Conservation (phyloP, 495 filamentous ascomycete species). For the Astrocystis sublimbata region DNA sequence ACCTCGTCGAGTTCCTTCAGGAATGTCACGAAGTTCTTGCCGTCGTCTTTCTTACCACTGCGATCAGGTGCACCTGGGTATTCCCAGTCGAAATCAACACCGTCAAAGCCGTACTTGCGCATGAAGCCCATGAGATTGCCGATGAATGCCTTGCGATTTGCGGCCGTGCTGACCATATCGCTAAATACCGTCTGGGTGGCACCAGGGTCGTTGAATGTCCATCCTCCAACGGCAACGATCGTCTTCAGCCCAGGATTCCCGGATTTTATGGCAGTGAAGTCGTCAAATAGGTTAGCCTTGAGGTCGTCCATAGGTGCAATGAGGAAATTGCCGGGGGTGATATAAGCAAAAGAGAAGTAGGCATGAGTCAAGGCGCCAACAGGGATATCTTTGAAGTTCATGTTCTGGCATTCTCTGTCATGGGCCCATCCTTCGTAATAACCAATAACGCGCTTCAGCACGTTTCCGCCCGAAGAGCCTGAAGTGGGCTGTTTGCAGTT, state of each 20-base stretch:
- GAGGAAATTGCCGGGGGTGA: constrained; percentile 18
- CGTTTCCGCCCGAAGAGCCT: background rate
- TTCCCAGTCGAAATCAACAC: constrained; percentile 57
- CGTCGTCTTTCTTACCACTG: constrained; percentile 43
- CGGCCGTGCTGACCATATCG: constrained; percentile 28
- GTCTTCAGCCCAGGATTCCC: constrained; percentile 37
- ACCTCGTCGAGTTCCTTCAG: constrained; percentile 34
- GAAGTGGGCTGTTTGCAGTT: constrained; percentile 23
- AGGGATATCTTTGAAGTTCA: constrained; percentile 15
- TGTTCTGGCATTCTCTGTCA: constrained; percentile 7
- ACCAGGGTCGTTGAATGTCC: constrained; percentile 44
- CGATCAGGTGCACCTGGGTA: constrained; percentile 53
- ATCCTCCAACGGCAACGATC: constrained; percentile 48
- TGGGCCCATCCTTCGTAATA: constrained; percentile 27
- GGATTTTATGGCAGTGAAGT: constrained; percentile 30
- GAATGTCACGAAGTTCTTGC: constrained; percentile 44
- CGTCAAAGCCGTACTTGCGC: constrained; percentile 49
- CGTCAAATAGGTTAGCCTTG: constrained; percentile 19
- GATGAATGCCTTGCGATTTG: constrained; percentile 44
- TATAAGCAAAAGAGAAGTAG: constrained; percentile 32
- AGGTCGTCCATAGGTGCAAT: constrained; percentile 18
- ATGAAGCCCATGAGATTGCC: constrained; percentile 46
- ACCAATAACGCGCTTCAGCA: constrained; percentile 23
- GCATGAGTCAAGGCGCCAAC: constrained; percentile 28
- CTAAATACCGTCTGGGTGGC: constrained; percentile 21